Evolutionary conservation across 768 basidiomycete genomes (phyloP), one percentile per base, ranked within the genome.

Genomic region (Brasilioporus rufonigricans): DNA sequence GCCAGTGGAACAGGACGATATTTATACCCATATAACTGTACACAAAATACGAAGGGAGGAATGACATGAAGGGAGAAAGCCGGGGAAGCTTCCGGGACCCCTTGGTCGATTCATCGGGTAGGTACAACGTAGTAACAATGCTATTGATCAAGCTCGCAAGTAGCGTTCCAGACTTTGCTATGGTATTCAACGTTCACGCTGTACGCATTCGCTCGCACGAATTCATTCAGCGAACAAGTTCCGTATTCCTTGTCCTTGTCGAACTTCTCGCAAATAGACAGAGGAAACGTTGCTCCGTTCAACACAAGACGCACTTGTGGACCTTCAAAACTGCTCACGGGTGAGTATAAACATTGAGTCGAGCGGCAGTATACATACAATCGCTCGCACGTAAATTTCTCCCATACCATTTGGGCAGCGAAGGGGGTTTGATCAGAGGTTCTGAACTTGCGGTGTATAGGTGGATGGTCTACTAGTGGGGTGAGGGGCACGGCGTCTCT

Each of bases 381-480:
- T 23, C 60, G 57, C 31, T 61, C 41, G 64, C 76, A 77, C 5
- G 64, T 64, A 59, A 76, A 77, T 58, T 61, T 69, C 62, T 77
- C 76, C 74, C 74, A 77, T n/a, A 73, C 52, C 71, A 78, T 76
- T 33, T 66, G 68, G 23, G 74, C 76, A n/a, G 63, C 76, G 52
- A 78, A 78, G n/a, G 77, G 77, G 13, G 72, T 63, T 55, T 74
- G 75, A 16, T 58, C 26, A 5, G 74, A 71, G 19, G 67, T 75
- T 48, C 66, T 62, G 64, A 71, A 78, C 40, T 69, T 72, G 29
- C 77, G 71, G 41, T 60, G 40, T 35, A 40, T 5, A 53, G 60
- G 38, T 63, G 70, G 52, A 64, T 49, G 66, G 1, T 41, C 49
- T 0, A 71, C 47, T 27, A 32, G 49, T 1, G 72, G 49, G 29